These are phyloP conservation scores for Leccinum fibrillosum DNA, from an alignment of 768 basidiomycete genomes.

Conservation along the genomic window DNA sequence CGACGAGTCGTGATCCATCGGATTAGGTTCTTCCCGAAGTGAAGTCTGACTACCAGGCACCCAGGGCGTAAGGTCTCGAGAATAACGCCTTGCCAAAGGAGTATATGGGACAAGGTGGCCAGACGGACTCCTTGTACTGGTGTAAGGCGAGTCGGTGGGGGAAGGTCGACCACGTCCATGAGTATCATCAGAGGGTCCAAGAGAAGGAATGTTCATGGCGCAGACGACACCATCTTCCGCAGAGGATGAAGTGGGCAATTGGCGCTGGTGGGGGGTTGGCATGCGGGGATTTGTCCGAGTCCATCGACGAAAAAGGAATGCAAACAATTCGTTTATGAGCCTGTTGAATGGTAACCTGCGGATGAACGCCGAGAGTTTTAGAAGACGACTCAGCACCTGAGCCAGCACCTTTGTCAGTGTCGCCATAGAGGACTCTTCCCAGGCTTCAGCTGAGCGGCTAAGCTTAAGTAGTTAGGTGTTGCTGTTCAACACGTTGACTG, in stretches of 20 bases:
- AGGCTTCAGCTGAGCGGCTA: neutral
- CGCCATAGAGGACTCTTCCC: neutral
- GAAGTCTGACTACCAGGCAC: conserved; percentile 11
- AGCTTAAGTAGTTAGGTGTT: too few relatives aligned
- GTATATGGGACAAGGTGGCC: conserved; percentile 19
- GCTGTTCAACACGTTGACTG: too few relatives aligned
- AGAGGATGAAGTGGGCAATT: neutral
- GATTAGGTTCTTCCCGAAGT: conserved; percentile 16
- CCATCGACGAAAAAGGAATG: conserved; percentile 5
- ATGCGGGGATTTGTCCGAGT: neutral
- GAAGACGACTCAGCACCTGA: conserved; percentile 2
- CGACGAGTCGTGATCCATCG: neutral
- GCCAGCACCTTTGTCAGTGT: neutral
- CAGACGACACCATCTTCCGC: conserved; percentile 4
- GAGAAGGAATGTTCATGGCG: conserved; percentile 15
- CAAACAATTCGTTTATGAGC: neutral
- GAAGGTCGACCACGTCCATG: conserved; percentile 7
- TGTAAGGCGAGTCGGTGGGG: conserved; percentile 12
- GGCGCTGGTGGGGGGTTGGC: neutral
- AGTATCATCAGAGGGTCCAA: neutral
- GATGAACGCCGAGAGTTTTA: conserved; percentile 1
- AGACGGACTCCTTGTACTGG: conserved; percentile 12
- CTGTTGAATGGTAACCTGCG: neutral
- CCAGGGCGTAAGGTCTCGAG: conserved; percentile 6
- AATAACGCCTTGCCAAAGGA: conserved; percentile 12